These are phyloP conservation scores for Penicillium nordicum DNA, from an alignment of 2,329 filamentous ascomycete genomes.

Conservation along the genomic window DNA sequence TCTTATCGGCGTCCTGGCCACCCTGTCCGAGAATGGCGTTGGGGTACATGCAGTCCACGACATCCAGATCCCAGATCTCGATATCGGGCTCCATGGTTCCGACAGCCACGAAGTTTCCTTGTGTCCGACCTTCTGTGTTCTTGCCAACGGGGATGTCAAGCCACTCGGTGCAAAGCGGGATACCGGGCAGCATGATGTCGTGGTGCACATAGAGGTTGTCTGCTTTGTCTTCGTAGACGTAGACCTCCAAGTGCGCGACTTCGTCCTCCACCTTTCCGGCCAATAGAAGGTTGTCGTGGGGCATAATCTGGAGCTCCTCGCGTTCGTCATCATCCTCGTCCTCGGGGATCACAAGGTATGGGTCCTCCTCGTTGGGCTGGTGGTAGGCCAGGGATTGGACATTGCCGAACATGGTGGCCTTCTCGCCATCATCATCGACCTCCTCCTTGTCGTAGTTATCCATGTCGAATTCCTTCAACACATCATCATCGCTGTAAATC, in stretches of 20 bases:
- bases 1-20: conserved; percentile 45
- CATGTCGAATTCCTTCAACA: conserved; percentile 92
- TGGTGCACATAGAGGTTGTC: conserved; percentile 99
- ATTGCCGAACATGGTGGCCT: conserved; percentile 92
- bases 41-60: conserved; percentile 96
- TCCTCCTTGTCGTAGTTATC: conserved; percentile 92
- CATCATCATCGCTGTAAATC: conserved; percentile 63
- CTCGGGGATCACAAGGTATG: conserved; percentile 86
- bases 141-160: conserved; percentile 86
- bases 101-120: conserved; percentile 88
- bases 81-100: conserved; percentile 98
- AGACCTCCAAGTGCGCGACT: conserved; percentile 91
- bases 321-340: conserved; percentile 83
- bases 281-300: conserved; percentile 87
- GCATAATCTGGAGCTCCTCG: conserved; percentile 88
- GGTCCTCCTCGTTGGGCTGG: conserved; percentile 88
- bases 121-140: conserved; percentile 59
- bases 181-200: conserved; percentile 97
- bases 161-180: conserved; percentile 95
- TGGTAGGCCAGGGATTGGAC: conserved; percentile 92
- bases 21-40: conserved; percentile 89
- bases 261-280: conserved; percentile 96
- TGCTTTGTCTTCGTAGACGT: conserved; percentile 91
- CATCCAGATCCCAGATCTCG: conserved; percentile 95
- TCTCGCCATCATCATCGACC: conserved; percentile 62